Conservation (phyloP, 345 rosid genomes). For the Eucalyptus marginata region DNA sequence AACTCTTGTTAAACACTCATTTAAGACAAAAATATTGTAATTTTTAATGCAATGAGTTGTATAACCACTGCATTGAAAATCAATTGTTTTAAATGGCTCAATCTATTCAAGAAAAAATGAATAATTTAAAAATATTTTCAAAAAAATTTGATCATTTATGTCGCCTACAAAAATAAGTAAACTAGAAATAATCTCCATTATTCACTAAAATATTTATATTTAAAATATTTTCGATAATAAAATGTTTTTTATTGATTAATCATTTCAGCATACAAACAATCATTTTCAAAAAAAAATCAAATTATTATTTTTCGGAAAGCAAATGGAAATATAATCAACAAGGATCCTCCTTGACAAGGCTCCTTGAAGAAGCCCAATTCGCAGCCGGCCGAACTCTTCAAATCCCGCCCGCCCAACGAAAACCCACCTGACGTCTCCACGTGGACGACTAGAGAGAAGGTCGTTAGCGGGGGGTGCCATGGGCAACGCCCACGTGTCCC, state of each 20-base stretch:
- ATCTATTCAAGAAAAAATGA: accelerated
- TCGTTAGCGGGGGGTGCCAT: neutral
- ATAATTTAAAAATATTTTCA: neutral
- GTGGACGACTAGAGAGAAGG: neutral
- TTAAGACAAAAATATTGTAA: neutral
- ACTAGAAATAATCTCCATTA: neutral
- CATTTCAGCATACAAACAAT: too few relatives aligned
- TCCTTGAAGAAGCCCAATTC: neutral
- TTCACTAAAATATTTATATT: neutral
- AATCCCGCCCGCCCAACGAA: neutral
- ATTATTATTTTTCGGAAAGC: too few relatives aligned
- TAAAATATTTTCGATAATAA: neutral
- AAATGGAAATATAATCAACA: neutral
- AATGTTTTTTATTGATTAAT: too few relatives aligned
- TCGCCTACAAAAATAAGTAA: neutral
- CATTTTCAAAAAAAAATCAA: too few relatives aligned
- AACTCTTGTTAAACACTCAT: neutral
- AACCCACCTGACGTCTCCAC: neutral
- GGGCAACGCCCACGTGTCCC: neutral
- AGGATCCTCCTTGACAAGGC: neutral
- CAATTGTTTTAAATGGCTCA: neutral
- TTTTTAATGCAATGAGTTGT: neutral
- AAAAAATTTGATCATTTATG: neutral
- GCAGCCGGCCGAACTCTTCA: neutral
- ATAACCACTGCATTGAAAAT: neutral